Evolutionary conservation across 352 stramenopile species (phyloP), one percentile per base, ranked within the genome.

Genomic region (Pythium chondricola): DNA sequence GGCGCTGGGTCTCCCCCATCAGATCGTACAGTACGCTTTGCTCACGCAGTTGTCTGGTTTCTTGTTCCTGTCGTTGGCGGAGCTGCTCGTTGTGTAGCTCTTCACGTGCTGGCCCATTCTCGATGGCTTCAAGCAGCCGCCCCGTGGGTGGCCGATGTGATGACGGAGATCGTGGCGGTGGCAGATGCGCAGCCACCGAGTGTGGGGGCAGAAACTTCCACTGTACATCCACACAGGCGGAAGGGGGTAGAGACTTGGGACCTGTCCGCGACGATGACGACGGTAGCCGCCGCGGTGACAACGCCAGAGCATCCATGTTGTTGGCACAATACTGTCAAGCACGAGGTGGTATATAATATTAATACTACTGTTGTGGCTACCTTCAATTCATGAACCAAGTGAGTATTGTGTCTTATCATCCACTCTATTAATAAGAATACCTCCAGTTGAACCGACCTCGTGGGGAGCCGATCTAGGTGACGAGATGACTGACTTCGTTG

Each of bases 1-100:
- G 64, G 3, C 75, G 70, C 31, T 87, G 75, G 1, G 70, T 83
- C 40, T 85, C 72, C 0, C 75, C 75, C 35, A 72, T 65, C 30
- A 87, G 64, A 37, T 83, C 67, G 32, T 78, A 67, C 13, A 81
- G 46, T 13, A 67, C 66, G 6, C 64, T 63, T 24, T 62, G 50
- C 2, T 59, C 43, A 6, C 63, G 49, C 26, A 30, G 10, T 11
- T 63, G 46, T 0, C 22, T 35, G 2, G 44, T 25, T 21, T 62
- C 52, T 17, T 63, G 41, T 10, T 40, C 22, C 11, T 22, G 45
- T 13, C 56, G 43, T 3, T 38, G 47, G 16, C 49, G 33, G 9
- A 41, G 17, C 21, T 68, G 58, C 51, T 67, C 65, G 14, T 43
- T 22, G 4, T 50, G 39, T 1, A 68, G 51, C 43, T 65, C 61